These are phyloP conservation scores for Phytophthora meadii DNA, from an alignment of 352 stramenopile genomes.

Conservation along the genomic window DNA sequence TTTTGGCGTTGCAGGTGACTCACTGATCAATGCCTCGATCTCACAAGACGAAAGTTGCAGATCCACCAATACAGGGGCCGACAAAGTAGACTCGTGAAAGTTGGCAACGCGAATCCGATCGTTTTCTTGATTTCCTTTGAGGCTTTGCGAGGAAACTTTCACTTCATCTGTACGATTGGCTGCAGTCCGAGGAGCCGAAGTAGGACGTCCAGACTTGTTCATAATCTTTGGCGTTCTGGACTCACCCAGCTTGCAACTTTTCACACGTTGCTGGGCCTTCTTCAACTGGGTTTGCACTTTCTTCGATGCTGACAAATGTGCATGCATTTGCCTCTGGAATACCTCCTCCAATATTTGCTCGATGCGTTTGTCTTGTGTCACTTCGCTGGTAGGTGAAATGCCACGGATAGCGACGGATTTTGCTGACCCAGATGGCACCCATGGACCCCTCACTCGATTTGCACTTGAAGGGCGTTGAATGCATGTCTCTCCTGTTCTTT, in stretches of 20 bases:
- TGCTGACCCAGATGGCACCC: constrained; percentile 12
- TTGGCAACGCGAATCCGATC: neutral
- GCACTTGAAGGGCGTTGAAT: constrained; percentile 13
- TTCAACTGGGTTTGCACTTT: constrained; percentile 21
- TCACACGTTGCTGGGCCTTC: constrained; percentile 14
- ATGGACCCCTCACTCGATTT: constrained; percentile 12
- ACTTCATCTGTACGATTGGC: neutral
- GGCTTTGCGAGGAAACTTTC: neutral
- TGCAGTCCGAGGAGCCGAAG: constrained; percentile 5
- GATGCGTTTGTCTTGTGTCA: constrained; percentile 22
- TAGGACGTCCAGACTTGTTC: neutral
- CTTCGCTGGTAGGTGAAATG: neutral
- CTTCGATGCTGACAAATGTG: constrained; percentile 18
- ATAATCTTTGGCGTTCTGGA: neutral
- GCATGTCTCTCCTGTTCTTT: neutral
- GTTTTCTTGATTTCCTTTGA: constrained; percentile 18
- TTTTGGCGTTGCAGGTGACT: neutral
- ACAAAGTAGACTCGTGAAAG: neutral
- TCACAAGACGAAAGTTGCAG: neutral
- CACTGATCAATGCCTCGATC: constrained; percentile 1
- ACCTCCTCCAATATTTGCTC: constrained; percentile 16
- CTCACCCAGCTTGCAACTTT: neutral
- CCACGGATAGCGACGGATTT: constrained; percentile 16
- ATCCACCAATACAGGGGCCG: neutral
- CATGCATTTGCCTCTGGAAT: constrained; percentile 18